These are phyloP conservation scores for Tylopilus felleus DNA, from an alignment of 768 basidiomycete genomes.

Conservation along the genomic window DNA sequence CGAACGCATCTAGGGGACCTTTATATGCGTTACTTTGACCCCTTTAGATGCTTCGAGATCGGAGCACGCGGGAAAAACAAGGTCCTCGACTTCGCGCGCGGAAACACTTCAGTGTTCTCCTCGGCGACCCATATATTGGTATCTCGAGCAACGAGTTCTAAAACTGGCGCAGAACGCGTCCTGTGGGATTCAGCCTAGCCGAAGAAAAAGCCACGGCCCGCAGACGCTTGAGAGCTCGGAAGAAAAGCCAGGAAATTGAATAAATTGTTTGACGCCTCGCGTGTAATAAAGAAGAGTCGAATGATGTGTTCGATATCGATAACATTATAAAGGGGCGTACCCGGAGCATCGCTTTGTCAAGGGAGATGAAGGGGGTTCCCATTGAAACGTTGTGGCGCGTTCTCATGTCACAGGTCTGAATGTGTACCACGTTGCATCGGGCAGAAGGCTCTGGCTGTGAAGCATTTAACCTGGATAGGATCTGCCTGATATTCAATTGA, in stretches of 20 bases:
- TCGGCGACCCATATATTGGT: slow-evolving; percentile 25
- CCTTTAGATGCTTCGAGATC: slow-evolving; percentile 10
- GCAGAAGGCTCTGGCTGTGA: slow-evolving; percentile 20
- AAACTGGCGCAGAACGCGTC: slow-evolving; percentile 13
- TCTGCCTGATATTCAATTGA: slow-evolving; percentile 7
- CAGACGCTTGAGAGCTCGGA: slow-evolving; percentile 16
- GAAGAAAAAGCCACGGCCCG: slow-evolving; percentile 23
- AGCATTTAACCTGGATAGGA: slow-evolving; percentile 4
- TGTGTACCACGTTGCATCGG: slow-evolving; percentile 15
- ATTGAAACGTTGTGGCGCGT: slow-evolving; percentile 17
- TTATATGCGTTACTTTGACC: slow-evolving; percentile 21
- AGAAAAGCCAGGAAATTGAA: slow-evolving; percentile 11
- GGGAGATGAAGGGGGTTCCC: slow-evolving; percentile 14
- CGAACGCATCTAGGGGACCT: slow-evolving; percentile 4
- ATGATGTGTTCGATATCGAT: slow-evolving; percentile 7
- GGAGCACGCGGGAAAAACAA: slow-evolving; percentile 17
- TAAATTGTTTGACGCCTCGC: slow-evolving; percentile 16
- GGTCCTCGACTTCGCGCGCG: slow-evolving; percentile 9
- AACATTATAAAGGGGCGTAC: slow-evolving; percentile 12
- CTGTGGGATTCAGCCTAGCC: slow-evolving; percentile 24
- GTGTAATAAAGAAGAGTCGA: slow-evolving; percentile 7
- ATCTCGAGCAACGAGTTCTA: slow-evolving; percentile 14
- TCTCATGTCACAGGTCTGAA: slow-evolving; percentile 22
- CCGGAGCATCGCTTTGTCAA: not conserved
- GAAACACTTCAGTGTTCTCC: slow-evolving; percentile 16